These are phyloP conservation scores for Hypholoma fasciculare DNA, from an alignment of 768 basidiomycete species.

Conservation along the genomic window DNA sequence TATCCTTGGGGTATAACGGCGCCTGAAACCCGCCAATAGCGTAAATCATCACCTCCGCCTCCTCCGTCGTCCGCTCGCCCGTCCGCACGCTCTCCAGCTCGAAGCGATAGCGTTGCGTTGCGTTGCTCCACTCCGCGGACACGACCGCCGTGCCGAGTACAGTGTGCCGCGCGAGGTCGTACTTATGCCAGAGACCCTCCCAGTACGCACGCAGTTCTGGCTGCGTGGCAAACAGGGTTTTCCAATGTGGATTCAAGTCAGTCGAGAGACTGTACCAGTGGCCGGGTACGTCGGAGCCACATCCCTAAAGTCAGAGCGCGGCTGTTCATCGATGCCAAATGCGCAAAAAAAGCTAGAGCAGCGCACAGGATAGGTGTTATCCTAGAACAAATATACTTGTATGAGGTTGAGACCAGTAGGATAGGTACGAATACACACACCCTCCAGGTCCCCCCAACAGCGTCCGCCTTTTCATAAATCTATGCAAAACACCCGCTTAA, in stretches of 20 bases:
- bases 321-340: not conserved
- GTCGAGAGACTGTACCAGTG: constrained; percentile 59
- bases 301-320: constrained; percentile 33
- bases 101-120: constrained; percentile 41
- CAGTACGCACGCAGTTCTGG: constrained; percentile 54
- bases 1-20: constrained; percentile 43
- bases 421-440: constrained; percentile 31
- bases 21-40: constrained; percentile 52
- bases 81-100: constrained; percentile 35
- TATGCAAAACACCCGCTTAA: constrained; percentile 14
- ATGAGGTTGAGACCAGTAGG: not conserved
- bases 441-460: constrained; percentile 59
- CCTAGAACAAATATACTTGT: constrained; percentile 28
- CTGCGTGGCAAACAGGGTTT: constrained; percentile 43
- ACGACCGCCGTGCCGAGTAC: constrained; percentile 40
- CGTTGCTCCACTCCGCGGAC: constrained; percentile 45
- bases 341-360: not conserved
- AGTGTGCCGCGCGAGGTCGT: constrained; percentile 41
- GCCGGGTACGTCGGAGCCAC: constrained; percentile 55
- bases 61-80: constrained; percentile 31
- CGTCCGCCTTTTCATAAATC: constrained; percentile 51
- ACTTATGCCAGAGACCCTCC: constrained; percentile 44
- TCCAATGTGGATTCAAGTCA: constrained; percentile 55
- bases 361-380: constrained; percentile 55
- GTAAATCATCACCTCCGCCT: constrained; percentile 47